A percentile compares a stretch with the other conserved stretches of the same genome.
phyloP scores from a whole-genome alignment of 441 rosid genomes.

The Arabidopsis lyrata region DNA sequence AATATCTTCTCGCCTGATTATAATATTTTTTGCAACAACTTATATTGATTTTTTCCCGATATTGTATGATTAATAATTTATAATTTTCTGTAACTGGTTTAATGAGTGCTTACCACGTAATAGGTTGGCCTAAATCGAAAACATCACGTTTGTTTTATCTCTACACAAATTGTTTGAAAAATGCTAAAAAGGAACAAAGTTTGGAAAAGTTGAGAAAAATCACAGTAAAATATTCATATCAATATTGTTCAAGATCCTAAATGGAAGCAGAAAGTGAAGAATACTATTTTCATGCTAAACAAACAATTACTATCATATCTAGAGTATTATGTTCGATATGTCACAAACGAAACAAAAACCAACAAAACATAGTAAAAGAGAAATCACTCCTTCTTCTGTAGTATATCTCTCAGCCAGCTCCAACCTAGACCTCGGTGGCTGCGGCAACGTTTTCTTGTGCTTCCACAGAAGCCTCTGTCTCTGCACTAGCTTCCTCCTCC shows the following conservation, averaged over 20 bases:
- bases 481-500: constrained; percentile 49
- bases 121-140: not conserved
- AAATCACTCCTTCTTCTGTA: not conserved
- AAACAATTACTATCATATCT: constrained; percentile 30
- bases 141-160: too few relatives aligned
- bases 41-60: too few relatives aligned
- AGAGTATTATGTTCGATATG: constrained; percentile 38
- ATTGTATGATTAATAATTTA: too few relatives aligned
- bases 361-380: constrained; percentile 24
- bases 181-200: too few relatives aligned
- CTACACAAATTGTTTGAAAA: too few relatives aligned
- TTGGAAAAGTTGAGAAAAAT: not conserved
- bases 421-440: constrained; percentile 11
- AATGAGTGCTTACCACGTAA: not conserved
- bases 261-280: not conserved
- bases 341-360: constrained; percentile 37
- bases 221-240: not conserved
- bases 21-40: too few relatives aligned
- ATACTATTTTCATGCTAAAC: constrained; percentile 11
- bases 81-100: too few relatives aligned
- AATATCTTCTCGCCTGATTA: too few relatives aligned
- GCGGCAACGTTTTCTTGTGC: constrained; percentile 34
- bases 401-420: not conserved
- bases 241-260: not conserved
- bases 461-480: constrained; percentile 40